A percentile compares a stretch with the other conserved stretches of the same genome.
phyloP scores from a whole-genome alignment of 495 filamentous ascomycete species.

The Xylaria telfairii region DNA sequence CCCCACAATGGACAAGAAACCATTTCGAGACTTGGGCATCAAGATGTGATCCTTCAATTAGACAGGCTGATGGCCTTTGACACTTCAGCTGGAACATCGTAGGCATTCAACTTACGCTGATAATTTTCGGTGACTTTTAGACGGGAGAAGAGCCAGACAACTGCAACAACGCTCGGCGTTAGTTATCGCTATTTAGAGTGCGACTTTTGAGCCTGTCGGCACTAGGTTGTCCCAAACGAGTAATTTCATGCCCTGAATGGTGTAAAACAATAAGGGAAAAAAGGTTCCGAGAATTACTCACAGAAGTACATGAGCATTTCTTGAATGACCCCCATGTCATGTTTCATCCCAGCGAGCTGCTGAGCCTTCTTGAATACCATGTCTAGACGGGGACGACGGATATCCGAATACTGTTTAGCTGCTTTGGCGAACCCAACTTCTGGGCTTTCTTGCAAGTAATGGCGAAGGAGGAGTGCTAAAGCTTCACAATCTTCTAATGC shows the following conservation, averaged over 20 bases:
- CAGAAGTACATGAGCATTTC: slow-evolving; percentile 28
- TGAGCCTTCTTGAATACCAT: slow-evolving; percentile 24
- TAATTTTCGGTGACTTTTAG: slow-evolving; percentile 10
- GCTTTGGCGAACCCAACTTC: slow-evolving; percentile 5
- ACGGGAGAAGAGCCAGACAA: slow-evolving; percentile 21
- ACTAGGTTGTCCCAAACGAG: no score
- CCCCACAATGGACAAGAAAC: neutral
- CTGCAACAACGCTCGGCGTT: no score
- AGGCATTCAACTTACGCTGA: slow-evolving; percentile 13
- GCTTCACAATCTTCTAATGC: slow-evolving; percentile 43
- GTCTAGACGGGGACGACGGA: slow-evolving; percentile 22
- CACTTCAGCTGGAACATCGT: slow-evolving; percentile 21
- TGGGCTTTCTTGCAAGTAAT: slow-evolving; percentile 13
- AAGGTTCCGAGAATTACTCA: no score
- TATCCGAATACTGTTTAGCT: slow-evolving; percentile 3
- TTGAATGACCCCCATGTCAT: slow-evolving; percentile 13
- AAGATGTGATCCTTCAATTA: neutral
- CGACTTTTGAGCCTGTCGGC: no score
- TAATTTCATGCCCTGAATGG: no score
- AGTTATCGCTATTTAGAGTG: no score
- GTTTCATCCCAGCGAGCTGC: slow-evolving; percentile 23
- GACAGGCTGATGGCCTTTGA: neutral
- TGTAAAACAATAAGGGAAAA: no score
- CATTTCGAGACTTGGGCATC: neutral
- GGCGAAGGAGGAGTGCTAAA: slow-evolving; percentile 34